Base-by-base conservation (phyloP, 768 basidiomycete species). In the Grammothele lineata region DNA sequence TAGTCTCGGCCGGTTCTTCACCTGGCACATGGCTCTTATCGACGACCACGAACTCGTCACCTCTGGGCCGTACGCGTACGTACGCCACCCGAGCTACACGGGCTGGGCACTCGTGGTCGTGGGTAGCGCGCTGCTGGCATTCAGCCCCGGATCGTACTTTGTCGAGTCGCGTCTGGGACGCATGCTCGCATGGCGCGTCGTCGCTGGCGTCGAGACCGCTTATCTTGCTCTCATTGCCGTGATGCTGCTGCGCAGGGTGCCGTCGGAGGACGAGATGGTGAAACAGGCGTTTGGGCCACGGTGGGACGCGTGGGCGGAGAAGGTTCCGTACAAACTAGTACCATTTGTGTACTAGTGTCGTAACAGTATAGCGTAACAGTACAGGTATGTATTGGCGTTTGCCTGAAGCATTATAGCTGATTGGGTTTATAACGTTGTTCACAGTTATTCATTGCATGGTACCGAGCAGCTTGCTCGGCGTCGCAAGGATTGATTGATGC, bases 41-140 rank as follows among this genome's bases (percentile, higher is more conserved):
- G 35, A 27, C 14, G 30, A 40, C 18, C 57, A 58, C 36, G 36
- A 37, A 26, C 38, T 58, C 22, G 34, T 58, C 34, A 56, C 43
- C 0, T 8, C 23, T 5, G 55, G 55, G 8, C 51, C 51, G 5
- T 58, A 58, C 51, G 23, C 24, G 3, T 24, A 25, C 32, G 51
- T 56, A 12, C 55, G 57, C 6, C 55, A 58, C 39, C 57, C 51
- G 23, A 37, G 42, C 24, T 58, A 58, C 37, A 53, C 57, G 2
- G 51, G 40, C 17, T 26, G 26, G 26, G 4, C 46, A 1, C 21
- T 48, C 12, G 24, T 39, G 19, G 27, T 38, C 11, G 12, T 43
- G 12, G 57, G 57, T 3, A 48, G 26, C 33, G 17, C 24, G 2
- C 30, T 43, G 3, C 10, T n/a, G 3, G 15, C 30, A 5, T 11